Evolutionary conservation across 1,284 basidiomycete genomes (phyloP).

Genomic region (Boletus sp.): DNA sequence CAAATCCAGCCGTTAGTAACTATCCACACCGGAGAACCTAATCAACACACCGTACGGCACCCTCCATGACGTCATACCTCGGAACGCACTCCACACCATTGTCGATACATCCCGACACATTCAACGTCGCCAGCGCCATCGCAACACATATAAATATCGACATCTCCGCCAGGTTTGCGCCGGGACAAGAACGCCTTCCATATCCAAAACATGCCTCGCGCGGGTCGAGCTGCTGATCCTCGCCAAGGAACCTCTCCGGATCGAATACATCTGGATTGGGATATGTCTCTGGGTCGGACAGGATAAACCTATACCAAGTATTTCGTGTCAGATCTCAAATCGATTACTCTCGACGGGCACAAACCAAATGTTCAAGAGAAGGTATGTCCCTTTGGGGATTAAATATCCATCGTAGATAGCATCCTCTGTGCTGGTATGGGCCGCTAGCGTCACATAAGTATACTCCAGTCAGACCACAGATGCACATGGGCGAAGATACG

Average conservation of each 20-base stretch:
- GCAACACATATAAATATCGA: constrained; percentile 19
- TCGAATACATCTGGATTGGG: no score
- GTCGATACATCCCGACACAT: no score
- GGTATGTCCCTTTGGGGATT: constrained; percentile 38
- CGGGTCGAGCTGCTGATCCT: constrained; percentile 11
- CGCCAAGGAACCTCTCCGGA: constrained; percentile 18
- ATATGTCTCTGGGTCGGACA: constrained; percentile 1
- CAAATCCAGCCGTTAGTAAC: not conserved
- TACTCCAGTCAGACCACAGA: constrained; percentile 13
- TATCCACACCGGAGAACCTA: no score
- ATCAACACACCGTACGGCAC: not conserved
- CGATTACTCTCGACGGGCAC: not conserved
- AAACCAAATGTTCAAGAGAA: constrained; percentile 24
- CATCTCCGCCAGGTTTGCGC: constrained; percentile 6
- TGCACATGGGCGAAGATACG: not conserved
- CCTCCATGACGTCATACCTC: constrained; percentile 1
- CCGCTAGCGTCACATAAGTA: constrained; percentile 24
- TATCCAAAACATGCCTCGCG: constrained; percentile 16
- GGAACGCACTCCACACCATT: constrained; percentile 3
- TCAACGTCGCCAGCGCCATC: constrained; percentile 14
- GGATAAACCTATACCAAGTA: constrained; percentile 5
- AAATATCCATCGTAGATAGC: constrained; percentile 34
- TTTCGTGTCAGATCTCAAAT: not conserved
- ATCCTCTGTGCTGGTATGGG: constrained; percentile 36
- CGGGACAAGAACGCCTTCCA: constrained; percentile 13